Evolutionary conservation across 257 asterid genomes (phyloP), one percentile per base, ranked within the genome.

Genomic region (Jasminum sambac): DNA sequence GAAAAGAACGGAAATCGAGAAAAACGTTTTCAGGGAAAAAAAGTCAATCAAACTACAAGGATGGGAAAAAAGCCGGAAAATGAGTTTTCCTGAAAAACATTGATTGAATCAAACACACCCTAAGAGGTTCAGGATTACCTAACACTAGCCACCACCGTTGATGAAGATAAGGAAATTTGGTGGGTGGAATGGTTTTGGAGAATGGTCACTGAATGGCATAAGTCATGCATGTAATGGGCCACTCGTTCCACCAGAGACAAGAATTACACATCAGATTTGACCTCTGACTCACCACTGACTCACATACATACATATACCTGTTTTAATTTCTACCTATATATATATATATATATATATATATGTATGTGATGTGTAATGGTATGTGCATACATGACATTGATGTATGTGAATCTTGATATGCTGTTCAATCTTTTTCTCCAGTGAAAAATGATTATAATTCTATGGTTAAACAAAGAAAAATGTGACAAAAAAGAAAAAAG

Each of bases 261-360:
- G 36, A 46, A 14, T 48, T 58, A 30, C 10, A 44, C 63, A 69
- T 67, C 41, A 48, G 8, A 62, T 11, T 77, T 82, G 82, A 72
- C 84, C 66, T 43, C 74, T 68, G 89, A 79, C 86, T 84, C 85
- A 71, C 79, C 82, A 66, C 39, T 71, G 74, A 78, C 74, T 64
- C 39, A 40, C 19, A n/a, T 70, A 30, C 36, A 25, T 41, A 14
- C 42, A 23, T 4, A 13, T 0, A 24, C 37, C 5, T 16, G 13
- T 42, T 13, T 60, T 26, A n/a, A n/a, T n/a, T n/a, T n/a, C n/a
- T n/a, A n/a, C n/a, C n/a, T n/a, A n/a, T n/a, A n/a, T n/a, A n/a
- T n/a, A n/a, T n/a, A n/a, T n/a, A n/a, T n/a, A n/a, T n/a, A n/a
- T n/a, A n/a, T n/a, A 40, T 34, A 62, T 58, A 3, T 63, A 11